phyloP scores from a whole-genome alignment of 176 grass and related monocot species.

The Otatea glauca region DNA sequence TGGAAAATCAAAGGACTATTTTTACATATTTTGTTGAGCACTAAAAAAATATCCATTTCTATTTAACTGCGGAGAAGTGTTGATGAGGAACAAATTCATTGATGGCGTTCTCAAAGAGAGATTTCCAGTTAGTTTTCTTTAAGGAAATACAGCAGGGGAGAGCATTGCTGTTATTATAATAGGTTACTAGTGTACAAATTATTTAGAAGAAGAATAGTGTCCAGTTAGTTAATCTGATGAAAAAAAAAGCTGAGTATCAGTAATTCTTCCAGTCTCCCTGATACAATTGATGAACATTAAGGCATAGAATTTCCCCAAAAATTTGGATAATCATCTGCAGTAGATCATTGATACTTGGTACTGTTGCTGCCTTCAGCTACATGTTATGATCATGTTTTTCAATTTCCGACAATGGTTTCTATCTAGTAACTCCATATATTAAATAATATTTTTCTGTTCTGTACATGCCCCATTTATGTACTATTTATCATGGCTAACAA shows the following conservation, averaged over 20 bases:
- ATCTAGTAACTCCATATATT: neutral
- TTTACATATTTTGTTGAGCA: neutral
- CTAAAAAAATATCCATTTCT: neutral
- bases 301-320: neutral
- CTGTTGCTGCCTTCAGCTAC: neutral
- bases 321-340: neutral
- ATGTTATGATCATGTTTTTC: neutral
- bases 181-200: neutral
- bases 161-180: neutral
- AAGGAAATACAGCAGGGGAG: neutral
- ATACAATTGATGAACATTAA: constrained; percentile 19
- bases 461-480: neutral
- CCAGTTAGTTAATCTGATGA: constrained; percentile 6
- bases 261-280: neutral
- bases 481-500: neutral
- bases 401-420: neutral
- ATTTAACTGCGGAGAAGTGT: neutral
- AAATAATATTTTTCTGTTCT: neutral
- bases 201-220: neutral
- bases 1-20: neutral
- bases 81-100: neutral
- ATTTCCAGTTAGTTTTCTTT: neutral
- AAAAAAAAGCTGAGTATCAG: neutral
- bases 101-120: neutral
- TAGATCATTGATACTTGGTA: neutral